These are phyloP conservation scores for Hypoxylon rickii DNA, from an alignment of 495 filamentous ascomycete species.

Conservation along the genomic window DNA sequence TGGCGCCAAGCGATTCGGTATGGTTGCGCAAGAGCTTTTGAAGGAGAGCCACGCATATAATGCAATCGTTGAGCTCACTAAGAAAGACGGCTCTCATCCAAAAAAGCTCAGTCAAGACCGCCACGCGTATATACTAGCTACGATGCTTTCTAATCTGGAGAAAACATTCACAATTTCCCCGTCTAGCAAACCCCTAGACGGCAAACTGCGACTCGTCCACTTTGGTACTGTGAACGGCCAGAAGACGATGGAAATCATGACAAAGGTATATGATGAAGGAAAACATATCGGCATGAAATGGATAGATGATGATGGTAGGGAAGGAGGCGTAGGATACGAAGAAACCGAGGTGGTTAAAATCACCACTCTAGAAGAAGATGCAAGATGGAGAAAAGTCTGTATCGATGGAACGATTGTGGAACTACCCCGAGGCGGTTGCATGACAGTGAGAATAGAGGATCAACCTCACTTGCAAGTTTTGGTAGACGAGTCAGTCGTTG, in stretches of 20 bases:
- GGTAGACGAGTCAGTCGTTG: constrained; percentile 36
- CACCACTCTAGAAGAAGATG: constrained; percentile 64
- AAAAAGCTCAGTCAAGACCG: constrained; percentile 34
- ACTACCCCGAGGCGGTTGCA: constrained; percentile 70
- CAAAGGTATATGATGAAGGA: constrained; percentile 72
- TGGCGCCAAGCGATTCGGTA: constrained; percentile 77
- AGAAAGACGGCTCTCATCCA: constrained; percentile 32
- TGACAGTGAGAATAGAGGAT: constrained; percentile 57
- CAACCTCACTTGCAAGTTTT: constrained; percentile 41
- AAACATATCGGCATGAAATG: constrained; percentile 63
- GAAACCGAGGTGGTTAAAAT: constrained; percentile 66
- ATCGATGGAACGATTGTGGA: constrained; percentile 85
- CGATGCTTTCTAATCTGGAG: constrained; percentile 79
- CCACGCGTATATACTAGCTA: constrained; percentile 71
- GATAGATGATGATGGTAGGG: constrained; percentile 32
- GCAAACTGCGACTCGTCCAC: constrained; percentile 69
- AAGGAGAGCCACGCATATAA: constrained; percentile 68
- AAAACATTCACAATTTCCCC: constrained; percentile 80
- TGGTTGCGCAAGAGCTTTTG: constrained; percentile 78
- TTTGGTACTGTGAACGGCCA: constrained; percentile 68
- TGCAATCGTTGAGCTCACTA: constrained; percentile 54
- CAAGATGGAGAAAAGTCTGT: constrained; percentile 81
- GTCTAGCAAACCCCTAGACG: constrained; percentile 64
- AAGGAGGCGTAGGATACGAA: constrained; percentile 64
- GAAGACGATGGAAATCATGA: constrained; percentile 75